phyloP scores from a whole-genome alignment of 768 basidiomycete genomes.

The Termitomyces sp. region DNA sequence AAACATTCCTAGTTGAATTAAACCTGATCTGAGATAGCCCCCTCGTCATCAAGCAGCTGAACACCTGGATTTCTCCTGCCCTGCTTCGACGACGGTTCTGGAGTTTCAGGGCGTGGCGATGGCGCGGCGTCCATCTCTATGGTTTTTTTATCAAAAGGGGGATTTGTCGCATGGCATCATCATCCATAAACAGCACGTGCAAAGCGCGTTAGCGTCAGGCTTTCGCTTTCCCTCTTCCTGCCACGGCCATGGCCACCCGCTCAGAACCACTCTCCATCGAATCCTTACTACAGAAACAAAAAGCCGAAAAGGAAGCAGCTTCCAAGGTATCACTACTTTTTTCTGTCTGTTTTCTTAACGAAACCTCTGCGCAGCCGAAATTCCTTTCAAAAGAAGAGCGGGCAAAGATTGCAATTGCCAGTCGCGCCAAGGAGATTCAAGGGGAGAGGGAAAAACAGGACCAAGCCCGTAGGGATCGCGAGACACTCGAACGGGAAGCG shows the following conservation, averaged over 20 bases:
- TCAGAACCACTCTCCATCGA: constrained; percentile 86
- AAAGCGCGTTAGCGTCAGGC: too few species aligned
- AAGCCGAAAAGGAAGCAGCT: constrained; percentile 82
- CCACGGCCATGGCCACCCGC: constrained; percentile 24
- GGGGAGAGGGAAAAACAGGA: constrained; percentile 68
- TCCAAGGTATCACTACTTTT: constrained; percentile 66
- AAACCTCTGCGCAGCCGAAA: constrained; percentile 58
- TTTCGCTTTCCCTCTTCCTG: too few species aligned
- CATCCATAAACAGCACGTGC: constrained; percentile 2
- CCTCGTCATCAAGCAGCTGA: constrained; percentile 66
- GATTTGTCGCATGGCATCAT: background rate
- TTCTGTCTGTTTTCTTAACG: background rate
- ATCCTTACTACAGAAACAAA: constrained; percentile 79
- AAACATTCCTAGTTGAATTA: too few species aligned
- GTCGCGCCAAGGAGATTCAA: constrained; percentile 78
- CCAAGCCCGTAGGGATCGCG: constrained; percentile 51
- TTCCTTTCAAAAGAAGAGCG: constrained; percentile 93
- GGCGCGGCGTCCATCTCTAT: constrained; percentile 28
- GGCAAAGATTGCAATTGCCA: constrained; percentile 81
- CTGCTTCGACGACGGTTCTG: constrained; percentile 56
- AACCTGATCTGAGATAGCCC: constrained; percentile 61
- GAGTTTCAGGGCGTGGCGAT: constrained; percentile 53
- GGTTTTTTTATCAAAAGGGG: background rate
- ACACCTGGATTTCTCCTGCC: constrained; percentile 49
- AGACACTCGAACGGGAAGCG: constrained; percentile 70